phyloP scores from a whole-genome alignment of 73 alveolate genomes.

The Symbiodinium natans region DNA sequence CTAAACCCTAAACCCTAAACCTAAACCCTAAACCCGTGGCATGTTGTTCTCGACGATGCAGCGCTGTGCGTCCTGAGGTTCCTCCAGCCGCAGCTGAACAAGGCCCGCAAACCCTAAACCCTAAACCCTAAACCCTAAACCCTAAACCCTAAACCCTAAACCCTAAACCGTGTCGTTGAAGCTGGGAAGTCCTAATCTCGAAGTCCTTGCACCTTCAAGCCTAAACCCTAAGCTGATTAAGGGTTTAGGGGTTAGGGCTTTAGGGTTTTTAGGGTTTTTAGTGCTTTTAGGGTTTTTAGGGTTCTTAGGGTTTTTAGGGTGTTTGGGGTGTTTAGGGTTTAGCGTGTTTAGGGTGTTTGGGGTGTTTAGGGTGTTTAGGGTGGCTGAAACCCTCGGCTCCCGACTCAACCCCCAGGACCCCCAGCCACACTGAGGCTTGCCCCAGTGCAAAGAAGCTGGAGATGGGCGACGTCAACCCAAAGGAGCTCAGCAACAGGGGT shows the following conservation, averaged over 20 bases:
- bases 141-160: background rate
- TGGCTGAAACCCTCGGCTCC: background rate
- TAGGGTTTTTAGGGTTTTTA: too few species aligned
- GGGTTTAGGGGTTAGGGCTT: too few species aligned
- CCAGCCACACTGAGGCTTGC: constrained; percentile 13
- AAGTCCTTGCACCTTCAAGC: background rate
- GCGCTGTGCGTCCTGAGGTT: background rate
- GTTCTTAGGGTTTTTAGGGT: too few species aligned
- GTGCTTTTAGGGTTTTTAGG: too few species aligned
- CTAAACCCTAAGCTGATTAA: background rate
- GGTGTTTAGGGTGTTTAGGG: too few species aligned
- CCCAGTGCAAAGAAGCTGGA: constrained; percentile 69
- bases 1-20: too few species aligned
- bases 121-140: background rate
- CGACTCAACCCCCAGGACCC: background rate
- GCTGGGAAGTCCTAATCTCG: background rate
- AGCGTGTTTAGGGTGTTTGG: too few species aligned
- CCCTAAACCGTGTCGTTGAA: too few species aligned
- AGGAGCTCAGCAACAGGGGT: background rate
- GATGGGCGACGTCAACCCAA: constrained; percentile 87
- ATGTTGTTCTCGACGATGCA: too few species aligned
- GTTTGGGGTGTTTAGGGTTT: too few species aligned
- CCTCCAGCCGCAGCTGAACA: constrained; percentile 89
- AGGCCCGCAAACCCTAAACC: background rate
- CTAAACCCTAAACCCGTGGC: too few species aligned